Evolutionary conservation across 805 yeast genomes (phyloP), one percentile per base, ranked within the genome.

Genomic region (Candida dendrica): DNA sequence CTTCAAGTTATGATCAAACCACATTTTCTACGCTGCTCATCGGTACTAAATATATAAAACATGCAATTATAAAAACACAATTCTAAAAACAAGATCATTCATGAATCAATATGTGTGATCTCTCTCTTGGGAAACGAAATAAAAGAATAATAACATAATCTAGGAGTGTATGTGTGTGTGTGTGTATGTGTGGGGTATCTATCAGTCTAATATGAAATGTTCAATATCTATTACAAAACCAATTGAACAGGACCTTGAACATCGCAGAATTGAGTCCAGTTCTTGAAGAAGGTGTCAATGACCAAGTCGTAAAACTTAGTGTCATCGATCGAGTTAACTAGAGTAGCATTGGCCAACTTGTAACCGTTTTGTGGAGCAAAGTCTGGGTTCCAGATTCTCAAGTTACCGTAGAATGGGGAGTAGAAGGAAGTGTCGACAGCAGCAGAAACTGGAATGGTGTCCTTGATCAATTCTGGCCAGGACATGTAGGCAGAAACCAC

Each of bases 401-500:
- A 49, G 45, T 51, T 56, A 32, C 72, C 71, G 47, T 68, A 68
- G 55, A 63, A 66, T 52, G 71, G 72, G 37, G 70, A 65, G 49
- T 61, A 55, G 49, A 55, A 68, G 5, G 67, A 46, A 27, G 70
- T 66, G 48, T 66, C 71, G 39, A 66, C 68, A 13, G 68, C 64
- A 39, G 56, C 58, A 30, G 53, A 44, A 39, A 62, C 60, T 24
- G 63, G 56, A 17, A 58, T 54, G 22, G 65, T 52, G 36, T 52
- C 56, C 13, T 47, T 37, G 15, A 66, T 48, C 39, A 66, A 36
- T 8, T 66, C 70, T 35, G 71, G 71, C 51, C 43, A 56, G 4
- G 62, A 56, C 59, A 66, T 56, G 50, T 56, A 59, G 6, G 64
- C 65, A 37, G 64, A 49, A 27, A 66, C 71, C 44, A 64, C 71